These are phyloP conservation scores for Rhododendron ovatum DNA, from an alignment of 148 eudicot species.

Conservation along the genomic window DNA sequence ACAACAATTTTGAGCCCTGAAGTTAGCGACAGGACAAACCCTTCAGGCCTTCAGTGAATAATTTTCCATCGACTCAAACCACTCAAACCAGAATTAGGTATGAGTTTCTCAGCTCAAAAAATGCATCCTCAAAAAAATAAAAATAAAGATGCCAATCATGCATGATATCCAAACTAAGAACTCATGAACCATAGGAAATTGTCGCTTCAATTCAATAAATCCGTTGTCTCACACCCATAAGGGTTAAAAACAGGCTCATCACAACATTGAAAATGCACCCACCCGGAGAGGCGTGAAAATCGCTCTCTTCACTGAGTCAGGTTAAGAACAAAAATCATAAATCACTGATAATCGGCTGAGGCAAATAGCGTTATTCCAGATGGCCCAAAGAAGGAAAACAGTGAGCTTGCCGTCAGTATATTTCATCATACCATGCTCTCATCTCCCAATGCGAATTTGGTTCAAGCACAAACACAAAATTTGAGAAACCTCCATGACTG, in stretches of 20 bases:
- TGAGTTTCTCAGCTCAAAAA: no score
- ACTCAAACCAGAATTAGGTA: no score
- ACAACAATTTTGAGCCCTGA: no score
- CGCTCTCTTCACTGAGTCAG: conserved; percentile 5
- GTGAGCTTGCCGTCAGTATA: neutral
- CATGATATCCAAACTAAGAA: neutral
- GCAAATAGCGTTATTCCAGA: neutral
- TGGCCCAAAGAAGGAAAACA: neutral
- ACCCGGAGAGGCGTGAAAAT: neutral
- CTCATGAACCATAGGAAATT: neutral
- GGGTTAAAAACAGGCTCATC: neutral
- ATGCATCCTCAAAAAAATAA: neutral
- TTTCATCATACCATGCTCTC: neutral
- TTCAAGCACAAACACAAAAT: neutral
- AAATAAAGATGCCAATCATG: neutral
- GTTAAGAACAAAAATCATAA: neutral
- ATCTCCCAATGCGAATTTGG: neutral
- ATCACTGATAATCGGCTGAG: neutral
- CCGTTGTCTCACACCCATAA: neutral
- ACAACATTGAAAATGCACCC: neutral
- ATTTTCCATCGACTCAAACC: no score
- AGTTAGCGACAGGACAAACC: no score
- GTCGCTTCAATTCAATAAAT: neutral
- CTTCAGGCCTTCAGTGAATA: no score
- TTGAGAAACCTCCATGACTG: neutral